Evolutionary conservation across 176 grass and related monocot genomes (phyloP), one percentile per base, ranked within the genome.

Genomic region (Juncus inflexus): DNA sequence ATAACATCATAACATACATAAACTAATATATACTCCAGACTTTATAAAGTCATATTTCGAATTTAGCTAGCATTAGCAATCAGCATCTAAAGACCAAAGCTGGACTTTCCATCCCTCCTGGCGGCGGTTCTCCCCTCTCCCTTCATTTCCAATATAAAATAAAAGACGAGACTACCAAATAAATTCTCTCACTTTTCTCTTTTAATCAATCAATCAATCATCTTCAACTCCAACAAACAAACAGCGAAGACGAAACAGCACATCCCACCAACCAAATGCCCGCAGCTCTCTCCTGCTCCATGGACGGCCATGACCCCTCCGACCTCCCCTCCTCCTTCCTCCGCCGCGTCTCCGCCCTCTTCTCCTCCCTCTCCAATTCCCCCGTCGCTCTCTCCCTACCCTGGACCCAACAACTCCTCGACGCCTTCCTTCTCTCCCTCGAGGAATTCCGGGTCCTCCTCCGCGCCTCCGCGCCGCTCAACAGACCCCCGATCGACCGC

Each of bases 371-470:
- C 42, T 3, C 71, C 35, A 4, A 13, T 28, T 2, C 14, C 14
- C 51, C 54, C 1, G 64, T 81, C 16, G 10, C 78, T 1, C 84
- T 96, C 50, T 86, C 92, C n/a, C 84, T 97, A 7, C 42, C 82
- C 14, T 97, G 92, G 87, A 80, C 84, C 3, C 43, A 63, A 41
- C 50, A 72, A 52, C 82, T 97, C 45, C 74, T 97, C 66, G 75
- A 89, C 58, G 57, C 84, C 42, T 97, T 97, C 74, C 63, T 97
- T 63, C 63, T 75, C 77, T 81, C 70, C 62, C 87, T 89, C 39
- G 85, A 97, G 62, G 82, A 97, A 67, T 97, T 91, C 84, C 87
- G 87, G 16, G 75, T 70, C 49, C 42, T 91, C 14, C 79, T 91
- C 74, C 52, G 39, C 58, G 3, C 16, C 37, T 40, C 60, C 3